These are phyloP conservation scores for Marasmius tenuissimus DNA, from an alignment of 1,284 basidiomycete species.

Conservation along the genomic window DNA sequence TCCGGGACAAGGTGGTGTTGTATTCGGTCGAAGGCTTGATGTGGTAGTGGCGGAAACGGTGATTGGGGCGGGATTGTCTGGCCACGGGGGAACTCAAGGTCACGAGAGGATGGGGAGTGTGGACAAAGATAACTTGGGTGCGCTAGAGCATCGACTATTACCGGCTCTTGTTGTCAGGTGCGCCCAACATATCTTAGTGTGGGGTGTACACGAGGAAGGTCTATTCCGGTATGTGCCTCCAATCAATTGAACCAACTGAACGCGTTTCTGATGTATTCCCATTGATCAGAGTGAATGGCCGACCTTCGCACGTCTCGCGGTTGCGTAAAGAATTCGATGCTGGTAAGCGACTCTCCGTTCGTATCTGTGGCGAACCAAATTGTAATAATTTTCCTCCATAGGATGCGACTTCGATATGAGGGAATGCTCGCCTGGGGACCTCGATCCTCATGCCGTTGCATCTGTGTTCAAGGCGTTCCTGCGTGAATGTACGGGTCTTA, in stretches of 20 bases:
- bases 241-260: not conserved
- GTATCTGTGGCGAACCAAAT: constrained; percentile 12
- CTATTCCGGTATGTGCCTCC: constrained; percentile 64
- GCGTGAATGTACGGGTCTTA: constrained; percentile 65
- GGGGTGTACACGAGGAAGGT: constrained; percentile 84
- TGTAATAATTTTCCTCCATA: constrained; percentile 23
- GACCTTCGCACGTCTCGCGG: constrained; percentile 72
- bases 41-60: constrained; percentile 62
- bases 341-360: constrained; percentile 43
- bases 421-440: constrained; percentile 73
- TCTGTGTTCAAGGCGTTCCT: constrained; percentile 82
- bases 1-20: constrained; percentile 46
- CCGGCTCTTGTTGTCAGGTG: constrained; percentile 78
- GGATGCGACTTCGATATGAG: constrained; percentile 84
- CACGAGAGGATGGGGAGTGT: constrained; percentile 23
- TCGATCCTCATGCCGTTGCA: constrained; percentile 91
- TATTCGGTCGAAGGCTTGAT: constrained; percentile 64
- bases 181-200: constrained; percentile 75
- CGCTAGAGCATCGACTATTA: constrained; percentile 56
- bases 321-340: constrained; percentile 83
- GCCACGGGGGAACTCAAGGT: constrained; percentile 22
- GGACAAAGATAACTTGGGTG: constrained; percentile 26
- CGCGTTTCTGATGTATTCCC: constrained; percentile 12
- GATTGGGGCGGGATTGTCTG: constrained; percentile 24
- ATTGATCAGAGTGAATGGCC: constrained; percentile 63